Base-by-base conservation (phyloP, 1,139 yeast species). In the Komagataea norvegica region DNA sequence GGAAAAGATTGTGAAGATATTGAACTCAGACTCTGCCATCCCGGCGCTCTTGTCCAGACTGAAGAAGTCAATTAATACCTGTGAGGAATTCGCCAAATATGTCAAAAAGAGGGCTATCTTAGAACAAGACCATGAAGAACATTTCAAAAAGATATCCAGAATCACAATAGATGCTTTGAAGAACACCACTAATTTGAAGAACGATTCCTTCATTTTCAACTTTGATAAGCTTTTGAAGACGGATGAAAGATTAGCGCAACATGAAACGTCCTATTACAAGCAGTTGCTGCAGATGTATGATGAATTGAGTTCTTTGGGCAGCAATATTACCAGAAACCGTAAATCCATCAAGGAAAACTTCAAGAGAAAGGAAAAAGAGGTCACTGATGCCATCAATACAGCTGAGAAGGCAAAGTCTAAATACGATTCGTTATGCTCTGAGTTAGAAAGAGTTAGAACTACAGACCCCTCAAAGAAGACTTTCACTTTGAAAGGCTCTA, bases 391-490 rank as follows among this genome's bases (percentile, higher is more conserved):
- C 3, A 88, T 89, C 36, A 65, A 70, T 37, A 73, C 77, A 29
- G 96, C 95, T 1, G 96, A 87, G 45, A 88, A 89, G 72, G 94
- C 97, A 8, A 86, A 82, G 59, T 67, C 72, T 36, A 86, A 83
- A 57, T 89, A 89, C 59, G 77, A 74, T 55, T 79, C 85, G 41
- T 65, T 87, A 25, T 87, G 96, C 56, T 85, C 80, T 40, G 97
- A 91, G 52, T 74, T 87, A 60, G 96, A 91, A 50, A 80, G 83
- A 50, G 72, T 88, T 39, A 77, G 82, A 52, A 75, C 80, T 37
- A 72, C 83, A 0, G 97, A 89, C 55, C 96, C 95, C 17, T 72
- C 82, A 41, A 86, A 83, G 59, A 72, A 73, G 40, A 87, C 86
- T 56, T 80, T 91, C 52, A 81, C 89, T 23, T 67, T 85, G 47